These are phyloP conservation scores for Kodamaea leandrae DNA, from an alignment of 805 yeast genomes.

Conservation along the genomic window DNA sequence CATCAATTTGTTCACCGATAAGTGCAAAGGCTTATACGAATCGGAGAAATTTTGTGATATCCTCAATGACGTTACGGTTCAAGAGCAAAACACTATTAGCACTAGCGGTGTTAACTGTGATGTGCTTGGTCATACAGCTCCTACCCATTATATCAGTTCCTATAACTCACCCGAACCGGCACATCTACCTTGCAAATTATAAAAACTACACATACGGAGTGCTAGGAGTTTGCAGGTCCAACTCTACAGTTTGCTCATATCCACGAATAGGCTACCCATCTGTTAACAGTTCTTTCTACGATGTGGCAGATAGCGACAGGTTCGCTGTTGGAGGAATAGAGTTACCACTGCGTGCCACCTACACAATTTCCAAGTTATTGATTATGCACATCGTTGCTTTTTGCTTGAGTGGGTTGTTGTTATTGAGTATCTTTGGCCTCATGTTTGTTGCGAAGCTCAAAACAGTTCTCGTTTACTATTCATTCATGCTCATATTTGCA, in stretches of 20 bases:
- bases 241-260: conserved; percentile 27
- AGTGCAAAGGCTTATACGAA: no score
- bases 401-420: conserved; percentile 24
- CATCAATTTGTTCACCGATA: no score
- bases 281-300: conserved; percentile 16
- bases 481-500: conserved; percentile 55
- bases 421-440: conserved; percentile 13
- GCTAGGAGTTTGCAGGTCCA: conserved; percentile 40
- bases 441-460: conserved; percentile 5
- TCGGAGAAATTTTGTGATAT: no score
- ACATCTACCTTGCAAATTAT: conserved; percentile 31
- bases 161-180: conserved; percentile 20
- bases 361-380: conserved; percentile 39
- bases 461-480: conserved; percentile 33
- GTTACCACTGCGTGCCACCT: conserved; percentile 41
- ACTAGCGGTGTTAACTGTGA: conserved; percentile 25
- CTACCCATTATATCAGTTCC: conserved; percentile 44
- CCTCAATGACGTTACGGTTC: conserved; percentile 19
- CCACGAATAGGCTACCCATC: conserved; percentile 39
- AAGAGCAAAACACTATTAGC: conserved; percentile 25
- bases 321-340: conserved; percentile 23
- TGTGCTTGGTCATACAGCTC: conserved; percentile 36
- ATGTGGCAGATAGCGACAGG: conserved; percentile 8
- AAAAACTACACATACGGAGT: conserved; percentile 40
- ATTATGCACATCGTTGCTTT: conserved; percentile 43